phyloP scores from a whole-genome alignment of 1,139 yeast species.

The Blastobotrys buckinghamii region DNA sequence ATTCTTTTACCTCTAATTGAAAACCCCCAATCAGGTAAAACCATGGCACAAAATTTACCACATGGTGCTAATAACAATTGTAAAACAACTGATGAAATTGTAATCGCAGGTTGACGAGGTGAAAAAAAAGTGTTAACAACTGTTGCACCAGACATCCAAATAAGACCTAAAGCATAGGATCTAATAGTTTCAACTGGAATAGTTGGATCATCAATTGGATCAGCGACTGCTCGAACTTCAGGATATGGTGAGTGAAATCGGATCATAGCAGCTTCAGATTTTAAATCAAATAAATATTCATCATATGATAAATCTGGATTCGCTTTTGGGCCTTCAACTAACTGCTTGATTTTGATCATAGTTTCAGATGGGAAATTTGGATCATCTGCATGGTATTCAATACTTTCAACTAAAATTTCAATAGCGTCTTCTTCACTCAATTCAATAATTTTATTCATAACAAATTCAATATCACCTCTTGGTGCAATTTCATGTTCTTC shows the following conservation, averaged over 20 bases:
- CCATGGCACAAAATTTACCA: constrained; percentile 6
- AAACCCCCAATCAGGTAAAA: constrained; percentile 46
- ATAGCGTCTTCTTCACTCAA: constrained; percentile 40
- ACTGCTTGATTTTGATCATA: constrained; percentile 28
- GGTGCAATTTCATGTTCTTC: constrained; percentile 10
- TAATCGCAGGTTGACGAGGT: constrained; percentile 47
- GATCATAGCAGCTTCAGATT: constrained; percentile 28
- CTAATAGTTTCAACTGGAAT: constrained; percentile 48
- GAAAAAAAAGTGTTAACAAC: constrained; percentile 52
- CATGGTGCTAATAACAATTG: constrained; percentile 54
- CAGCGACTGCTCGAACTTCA: constrained; percentile 53
- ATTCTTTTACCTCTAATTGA: constrained; percentile 34
- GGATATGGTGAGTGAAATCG: constrained; percentile 55
- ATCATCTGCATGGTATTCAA: constrained; percentile 42
- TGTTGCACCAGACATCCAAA: constrained; percentile 51
- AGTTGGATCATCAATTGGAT: constrained; percentile 31
- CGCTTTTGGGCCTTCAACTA: constrained; percentile 23
- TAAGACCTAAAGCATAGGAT: constrained; percentile 46
- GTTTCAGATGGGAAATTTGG: constrained; percentile 44
- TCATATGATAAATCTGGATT: constrained; percentile 7
- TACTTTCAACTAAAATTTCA: constrained; percentile 37
- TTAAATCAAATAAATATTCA: constrained; percentile 27
- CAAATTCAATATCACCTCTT: constrained; percentile 24
- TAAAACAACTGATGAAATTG: constrained; percentile 43
- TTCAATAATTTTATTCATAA: constrained; percentile 37